phyloP scores from a whole-genome alignment of 2,329 filamentous ascomycete genomes.

The Pseudovirgaria hyperparasitica region DNA sequence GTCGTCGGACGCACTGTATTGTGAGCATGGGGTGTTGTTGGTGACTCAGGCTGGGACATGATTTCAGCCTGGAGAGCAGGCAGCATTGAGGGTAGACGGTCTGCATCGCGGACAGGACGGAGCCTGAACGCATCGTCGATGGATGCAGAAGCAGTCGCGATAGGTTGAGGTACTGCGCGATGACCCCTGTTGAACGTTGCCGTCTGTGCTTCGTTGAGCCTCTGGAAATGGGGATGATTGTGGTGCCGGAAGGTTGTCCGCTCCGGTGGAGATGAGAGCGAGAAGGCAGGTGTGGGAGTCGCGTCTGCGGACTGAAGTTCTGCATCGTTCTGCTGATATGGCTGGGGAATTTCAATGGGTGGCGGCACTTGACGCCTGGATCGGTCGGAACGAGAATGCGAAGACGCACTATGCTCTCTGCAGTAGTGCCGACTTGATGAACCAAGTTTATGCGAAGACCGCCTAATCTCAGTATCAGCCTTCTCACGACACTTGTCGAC shows the following conservation, averaged over 20 bases:
- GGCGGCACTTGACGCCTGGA: slow-evolving; percentile 67
- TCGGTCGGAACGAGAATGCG: slow-evolving; percentile 29
- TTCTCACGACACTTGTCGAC: slow-evolving; percentile 84
- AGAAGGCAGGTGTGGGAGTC: slow-evolving; percentile 49
- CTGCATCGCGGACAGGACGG: slow-evolving; percentile 70
- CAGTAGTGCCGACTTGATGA: slow-evolving; percentile 26
- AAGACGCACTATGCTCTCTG: slow-evolving; percentile 22
- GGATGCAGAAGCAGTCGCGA: slow-evolving; percentile 52
- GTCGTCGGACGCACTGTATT: slow-evolving; percentile 21
- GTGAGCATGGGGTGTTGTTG: slow-evolving; percentile 29
- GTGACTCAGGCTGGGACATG: slow-evolving; percentile 73
- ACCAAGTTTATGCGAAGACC: slow-evolving; percentile 32
- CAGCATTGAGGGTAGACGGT: slow-evolving; percentile 77
- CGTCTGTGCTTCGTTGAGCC: slow-evolving; percentile 36
- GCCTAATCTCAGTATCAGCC: slow-evolving; percentile 66
- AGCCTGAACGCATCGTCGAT: slow-evolving; percentile 66
- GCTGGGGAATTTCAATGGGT: slow-evolving; percentile 64
- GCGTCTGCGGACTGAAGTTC: slow-evolving; percentile 45
- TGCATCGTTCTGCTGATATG: slow-evolving; percentile 31
- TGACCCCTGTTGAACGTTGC: slow-evolving; percentile 14
- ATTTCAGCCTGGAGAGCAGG: slow-evolving; percentile 54
- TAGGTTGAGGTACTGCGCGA: slow-evolving; percentile 45
- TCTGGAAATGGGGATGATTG: slow-evolving; percentile 39
- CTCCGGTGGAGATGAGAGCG: slow-evolving; percentile 59
- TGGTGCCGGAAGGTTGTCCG: slow-evolving; percentile 50